phyloP scores from a whole-genome alignment of 805 yeast species.

The Suhomyces prunicola region DNA sequence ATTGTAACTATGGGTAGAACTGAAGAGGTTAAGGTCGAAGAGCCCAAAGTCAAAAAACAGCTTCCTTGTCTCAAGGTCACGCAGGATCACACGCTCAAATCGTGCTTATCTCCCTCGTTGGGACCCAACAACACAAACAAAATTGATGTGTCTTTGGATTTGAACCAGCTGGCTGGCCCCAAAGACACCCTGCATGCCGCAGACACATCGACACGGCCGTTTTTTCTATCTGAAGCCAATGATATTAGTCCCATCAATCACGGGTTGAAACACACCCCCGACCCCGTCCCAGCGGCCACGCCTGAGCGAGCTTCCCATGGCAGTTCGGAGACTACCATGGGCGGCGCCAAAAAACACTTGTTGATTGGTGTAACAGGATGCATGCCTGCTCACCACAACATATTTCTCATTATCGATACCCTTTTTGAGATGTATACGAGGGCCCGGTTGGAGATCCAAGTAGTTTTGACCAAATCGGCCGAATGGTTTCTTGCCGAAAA shows the following conservation, averaged over 20 bases:
- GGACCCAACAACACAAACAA: neutral
- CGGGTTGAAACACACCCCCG: neutral
- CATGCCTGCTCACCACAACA: constrained; percentile 18
- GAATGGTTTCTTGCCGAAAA: constrained; percentile 19
- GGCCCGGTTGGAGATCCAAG: constrained; percentile 21
- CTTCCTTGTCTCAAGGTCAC: constrained; percentile 2
- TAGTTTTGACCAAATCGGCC: constrained; percentile 22
- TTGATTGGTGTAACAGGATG: constrained; percentile 26
- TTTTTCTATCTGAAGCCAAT: neutral
- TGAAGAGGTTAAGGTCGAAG: neutral
- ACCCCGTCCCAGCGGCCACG: neutral
- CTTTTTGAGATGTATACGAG: constrained; percentile 20
- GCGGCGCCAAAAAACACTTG: constrained; percentile 15
- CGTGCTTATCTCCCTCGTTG: constrained; percentile 4
- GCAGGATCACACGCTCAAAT: constrained; percentile 4
- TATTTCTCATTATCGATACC: constrained; percentile 21
- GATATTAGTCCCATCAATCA: constrained; percentile 5
- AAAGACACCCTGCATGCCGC: neutral
- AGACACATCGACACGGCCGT: neutral
- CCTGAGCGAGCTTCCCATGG: neutral
- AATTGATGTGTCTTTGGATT: neutral
- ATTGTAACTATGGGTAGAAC: neutral
- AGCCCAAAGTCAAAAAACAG: neutral
- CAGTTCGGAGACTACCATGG: neutral
- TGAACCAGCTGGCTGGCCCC: neutral